Evolutionary conservation across 2,329 filamentous ascomycete species (phyloP).

Genomic region (Dactylellina leptospora): DNA sequence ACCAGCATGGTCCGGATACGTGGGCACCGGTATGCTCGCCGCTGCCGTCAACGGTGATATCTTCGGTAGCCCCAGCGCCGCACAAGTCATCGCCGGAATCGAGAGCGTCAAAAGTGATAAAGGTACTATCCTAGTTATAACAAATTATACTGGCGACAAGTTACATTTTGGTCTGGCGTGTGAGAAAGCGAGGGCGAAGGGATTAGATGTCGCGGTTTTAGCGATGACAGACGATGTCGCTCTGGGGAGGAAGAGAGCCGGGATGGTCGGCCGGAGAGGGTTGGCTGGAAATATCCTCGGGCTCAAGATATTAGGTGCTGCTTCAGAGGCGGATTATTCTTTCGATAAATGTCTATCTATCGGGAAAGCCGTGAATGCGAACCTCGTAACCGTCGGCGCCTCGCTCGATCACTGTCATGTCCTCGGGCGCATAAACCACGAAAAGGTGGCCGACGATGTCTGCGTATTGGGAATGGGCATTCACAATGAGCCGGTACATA

Average conservation of each 20-base stretch:
- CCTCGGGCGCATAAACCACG: conserved; percentile 63
- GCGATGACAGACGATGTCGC: conserved; percentile 92
- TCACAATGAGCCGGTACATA: conserved; percentile 71
- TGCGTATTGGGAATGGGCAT: conserved; percentile 76
- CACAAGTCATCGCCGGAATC: conserved; percentile 70
- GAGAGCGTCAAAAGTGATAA: conserved; percentile 61
- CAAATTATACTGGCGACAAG: conserved; percentile 93
- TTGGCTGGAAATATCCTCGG: conserved; percentile 88
- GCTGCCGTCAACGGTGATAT: conserved; percentile 87
- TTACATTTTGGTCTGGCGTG: conserved; percentile 93
- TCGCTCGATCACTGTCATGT: conserved; percentile 67
- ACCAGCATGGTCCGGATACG: conserved; percentile 74
- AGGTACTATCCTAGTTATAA: conserved; percentile 87
- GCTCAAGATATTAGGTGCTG: conserved; percentile 50
- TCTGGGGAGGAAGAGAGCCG: conserved; percentile 79
- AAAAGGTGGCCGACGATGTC: conserved; percentile 65
- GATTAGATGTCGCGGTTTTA: conserved; percentile 83
- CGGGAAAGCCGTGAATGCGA: conserved; percentile 63
- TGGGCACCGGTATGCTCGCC: conserved; percentile 80
- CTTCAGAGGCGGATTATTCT: conserved; percentile 32
- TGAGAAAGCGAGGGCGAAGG: conserved; percentile 85
- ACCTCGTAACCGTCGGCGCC: conserved; percentile 66
- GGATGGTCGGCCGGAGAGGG: conserved; percentile 90
- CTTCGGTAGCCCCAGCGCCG: conserved; percentile 80
- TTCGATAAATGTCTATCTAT: conserved; percentile 43